Base-by-base conservation (phyloP, 805 yeast species). In the Ogataea allantospora region DNA sequence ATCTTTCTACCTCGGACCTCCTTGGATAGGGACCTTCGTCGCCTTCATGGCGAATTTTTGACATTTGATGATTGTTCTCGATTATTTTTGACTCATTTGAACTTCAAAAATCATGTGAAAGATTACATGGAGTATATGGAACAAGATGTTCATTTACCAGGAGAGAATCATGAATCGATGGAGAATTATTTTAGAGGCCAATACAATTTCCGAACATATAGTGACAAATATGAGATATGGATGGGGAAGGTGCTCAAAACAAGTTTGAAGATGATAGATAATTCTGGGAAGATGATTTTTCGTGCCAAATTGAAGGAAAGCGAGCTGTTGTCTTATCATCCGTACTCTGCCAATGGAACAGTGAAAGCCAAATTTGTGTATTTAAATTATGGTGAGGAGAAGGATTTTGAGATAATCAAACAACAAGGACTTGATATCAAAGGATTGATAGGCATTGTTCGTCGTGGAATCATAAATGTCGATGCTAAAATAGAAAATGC, bases 1-100 rank as follows among this genome's bases (percentile, higher is more conserved):
- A 76, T 82, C 0, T 88, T 88, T 56, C 66, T 88, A 11, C 96
- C 96, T 2, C 62, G 96, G 40, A 86, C 97, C 1, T 85, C 95
- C 2, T 65, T 87, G 13, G 77, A 83, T 33, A 66, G 95, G 47
- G 96, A 89, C 59, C 77, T 84, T 51, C 72, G 91, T 50, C 65
- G 96, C 33, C 58, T 86, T 47, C 86, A 87, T 60, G 79, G 81
- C 21, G 71, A 78, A 23, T 72, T 67, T 36, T 55, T 86, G 33
- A 80, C 95, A 2, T 71, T 70, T 38, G 71, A 78, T 7, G 96
- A 88, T 46, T 70, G 83, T 20, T 79, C 83, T 48, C 67, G 96
- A 22, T 58, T 77, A 13, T 80, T 72, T 47, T 39, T 58, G 25
- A 54, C 57, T 13, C 59, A 56, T 35, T 44, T 59, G 21, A 47